Evolutionary conservation across 495 filamentous ascomycete genomes (phyloP).

Genomic region (Neurospora tetrasperma): DNA sequence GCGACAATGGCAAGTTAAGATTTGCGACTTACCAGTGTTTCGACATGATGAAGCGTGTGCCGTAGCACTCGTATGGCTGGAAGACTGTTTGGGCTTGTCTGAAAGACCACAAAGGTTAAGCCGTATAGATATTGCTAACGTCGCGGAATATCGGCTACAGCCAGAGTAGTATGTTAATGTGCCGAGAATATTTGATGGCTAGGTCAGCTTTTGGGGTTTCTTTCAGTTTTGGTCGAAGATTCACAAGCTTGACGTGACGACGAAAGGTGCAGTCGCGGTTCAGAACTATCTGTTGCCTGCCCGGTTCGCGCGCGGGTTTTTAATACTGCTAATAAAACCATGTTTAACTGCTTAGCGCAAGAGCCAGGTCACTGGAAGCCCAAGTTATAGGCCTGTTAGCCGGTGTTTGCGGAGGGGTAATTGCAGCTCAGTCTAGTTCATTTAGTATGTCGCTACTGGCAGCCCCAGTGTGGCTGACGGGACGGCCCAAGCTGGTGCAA

Average conservation of each 20-base stretch:
- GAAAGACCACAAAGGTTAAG: background rate
- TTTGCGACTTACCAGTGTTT: constrained; percentile 58
- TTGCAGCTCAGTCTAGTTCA: background rate
- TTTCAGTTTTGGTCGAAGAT: background rate
- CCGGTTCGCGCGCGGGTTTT: background rate
- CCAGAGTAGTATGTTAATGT: background rate
- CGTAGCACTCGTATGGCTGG: background rate
- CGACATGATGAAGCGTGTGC: constrained; percentile 13
- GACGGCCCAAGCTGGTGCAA: background rate
- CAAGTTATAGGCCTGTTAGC: background rate
- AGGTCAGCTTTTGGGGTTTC: background rate
- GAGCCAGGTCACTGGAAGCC: fast-evolving
- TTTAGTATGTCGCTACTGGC: background rate
- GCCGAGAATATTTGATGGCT: background rate
- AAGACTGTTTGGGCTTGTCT: background rate
- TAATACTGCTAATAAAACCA: background rate
- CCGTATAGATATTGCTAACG: background rate
- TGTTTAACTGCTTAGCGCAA: background rate
- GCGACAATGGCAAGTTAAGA: background rate
- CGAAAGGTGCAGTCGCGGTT: background rate
- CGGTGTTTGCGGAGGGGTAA: fast-evolving
- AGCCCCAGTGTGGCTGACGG: background rate
- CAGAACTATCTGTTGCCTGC: background rate
- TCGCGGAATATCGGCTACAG: background rate
- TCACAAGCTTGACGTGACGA: background rate